These are phyloP conservation scores for Emericellopsis atlantica DNA, from an alignment of 2,329 filamentous ascomycete genomes.

Conservation along the genomic window DNA sequence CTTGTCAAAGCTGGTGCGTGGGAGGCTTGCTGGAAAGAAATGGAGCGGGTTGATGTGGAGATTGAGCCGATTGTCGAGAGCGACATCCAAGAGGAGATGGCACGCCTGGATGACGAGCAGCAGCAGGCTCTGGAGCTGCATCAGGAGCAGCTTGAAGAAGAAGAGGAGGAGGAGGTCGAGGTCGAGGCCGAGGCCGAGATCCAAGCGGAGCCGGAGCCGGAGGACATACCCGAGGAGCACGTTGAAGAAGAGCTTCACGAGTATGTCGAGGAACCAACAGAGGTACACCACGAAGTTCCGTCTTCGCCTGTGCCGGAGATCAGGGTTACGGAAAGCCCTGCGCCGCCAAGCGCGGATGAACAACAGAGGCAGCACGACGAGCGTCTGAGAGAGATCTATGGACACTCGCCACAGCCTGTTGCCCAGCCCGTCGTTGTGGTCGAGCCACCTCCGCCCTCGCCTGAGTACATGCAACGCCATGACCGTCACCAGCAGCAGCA, in stretches of 20 bases:
- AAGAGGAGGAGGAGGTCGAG: conserved; percentile 13
- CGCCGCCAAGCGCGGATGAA: conserved; percentile 6
- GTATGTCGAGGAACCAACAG: not conserved
- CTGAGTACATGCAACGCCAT: too few relatives aligned
- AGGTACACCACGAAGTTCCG: not conserved
- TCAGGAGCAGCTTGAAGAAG: conserved; percentile 21
- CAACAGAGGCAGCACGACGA: conserved; percentile 30
- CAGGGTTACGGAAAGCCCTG: conserved; percentile 1
- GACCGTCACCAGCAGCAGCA: too few relatives aligned
- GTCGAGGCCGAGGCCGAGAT: conserved; percentile 4
- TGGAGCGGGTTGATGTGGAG: conserved; percentile 97
- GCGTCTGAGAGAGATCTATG: conserved; percentile 41
- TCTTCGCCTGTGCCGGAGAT: not conserved
- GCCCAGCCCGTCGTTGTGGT: conserved; percentile 5
- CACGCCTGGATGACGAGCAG: conserved; percentile 34
- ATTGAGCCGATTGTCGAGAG: conserved; percentile 62
- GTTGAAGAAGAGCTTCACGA: conserved; percentile 1
- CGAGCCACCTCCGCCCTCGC: conserved; percentile 2
- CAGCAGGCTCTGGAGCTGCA: conserved; percentile 24
- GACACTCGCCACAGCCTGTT: conserved; percentile 14
- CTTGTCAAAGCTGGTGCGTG: conserved; percentile 86
- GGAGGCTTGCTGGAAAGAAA: conserved; percentile 90
- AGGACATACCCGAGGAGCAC: conserved; percentile 13
- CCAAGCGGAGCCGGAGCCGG: conserved; percentile 1
- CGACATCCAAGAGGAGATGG: conserved; percentile 45